Evolutionary conservation across 176 grass and related monocot species (phyloP).

Genomic region (Aegilops speltoides): DNA sequence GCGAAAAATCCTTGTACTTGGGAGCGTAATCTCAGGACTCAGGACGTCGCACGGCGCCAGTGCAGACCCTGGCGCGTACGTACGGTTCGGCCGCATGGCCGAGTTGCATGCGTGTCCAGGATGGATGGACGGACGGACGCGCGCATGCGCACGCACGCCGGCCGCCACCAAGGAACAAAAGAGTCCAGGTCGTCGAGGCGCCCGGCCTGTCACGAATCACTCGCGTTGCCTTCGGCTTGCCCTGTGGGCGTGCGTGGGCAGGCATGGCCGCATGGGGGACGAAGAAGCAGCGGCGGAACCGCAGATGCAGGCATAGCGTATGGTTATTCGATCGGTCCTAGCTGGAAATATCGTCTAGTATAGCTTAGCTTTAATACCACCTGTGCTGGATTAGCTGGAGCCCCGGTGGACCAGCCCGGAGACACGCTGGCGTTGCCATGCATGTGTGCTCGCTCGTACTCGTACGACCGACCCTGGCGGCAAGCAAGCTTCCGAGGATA

Average conservation of each 20-base stretch:
- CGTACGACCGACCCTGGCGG: background rate
- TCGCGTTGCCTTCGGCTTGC: background rate
- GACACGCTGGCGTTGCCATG: background rate
- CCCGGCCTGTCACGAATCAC: background rate
- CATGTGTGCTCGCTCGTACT: background rate
- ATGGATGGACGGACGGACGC: background rate
- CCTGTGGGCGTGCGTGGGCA: background rate
- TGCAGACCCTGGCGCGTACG: background rate
- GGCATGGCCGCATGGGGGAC: background rate
- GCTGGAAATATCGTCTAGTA: background rate
- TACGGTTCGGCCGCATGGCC: no score
- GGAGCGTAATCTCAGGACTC: background rate
- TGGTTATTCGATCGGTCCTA: background rate
- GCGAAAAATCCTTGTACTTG: background rate
- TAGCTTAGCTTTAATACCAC: slow-evolving; percentile 2
- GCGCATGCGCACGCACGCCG: background rate
- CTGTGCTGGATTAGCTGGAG: background rate
- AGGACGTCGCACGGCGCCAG: background rate
- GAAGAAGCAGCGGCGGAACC: background rate
- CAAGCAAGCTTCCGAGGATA: background rate
- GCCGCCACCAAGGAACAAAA: background rate
- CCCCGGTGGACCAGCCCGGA: background rate
- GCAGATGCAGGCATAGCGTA: slow-evolving; percentile 14
- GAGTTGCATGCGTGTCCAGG: background rate
- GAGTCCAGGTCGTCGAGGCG: background rate